Base-by-base conservation (phyloP, 1,284 basidiomycete genomes). In the Gomphus sp. region DNA sequence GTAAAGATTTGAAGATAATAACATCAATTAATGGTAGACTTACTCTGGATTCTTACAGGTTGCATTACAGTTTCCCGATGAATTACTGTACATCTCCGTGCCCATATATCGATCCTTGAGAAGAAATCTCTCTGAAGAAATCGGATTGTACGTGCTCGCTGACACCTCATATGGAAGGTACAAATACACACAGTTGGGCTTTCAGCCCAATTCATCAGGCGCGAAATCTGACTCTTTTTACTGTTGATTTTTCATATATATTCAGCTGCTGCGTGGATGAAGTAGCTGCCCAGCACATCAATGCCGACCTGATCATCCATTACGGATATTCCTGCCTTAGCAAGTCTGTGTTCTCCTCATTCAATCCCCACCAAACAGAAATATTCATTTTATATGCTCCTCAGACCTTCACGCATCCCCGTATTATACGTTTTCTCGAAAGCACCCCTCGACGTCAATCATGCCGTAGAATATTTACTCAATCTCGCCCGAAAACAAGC, bases 261-360 rank as follows among this genome's bases (percentile, higher is more conserved):
- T 47, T 28, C 55, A 97, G 93, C 67, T 99, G 96, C 69, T 99
- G 96, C 69, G 93, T 97, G 4, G 97, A 99, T 69, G 91, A 98
- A 66, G 89, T 99, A 3, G 91, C 93, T 8, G 95, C 96, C 5
- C 87, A 94, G 63, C 97, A 99, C 69, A 87, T 96, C 47, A 85
- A 95, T 63, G 93, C 95, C 0, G 91, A 98, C 67, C 81, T 89
- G 9, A 79, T 98, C 61, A 87, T 99, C 5, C 96, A 99, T 69
- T 98, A 97, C 67, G 96, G 97, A 0, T 92, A 98, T 74, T 94
- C 96, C 0, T 99, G 97, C 72, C 81, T 99, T 75, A 94, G 87
- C 70, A 81, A 84, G 90, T n/a, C n/a, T 91, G 63, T 62, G 89
- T 75, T 47, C 36, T 39, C 12, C 9, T 14, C 5, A 22, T 56